Percentiles rank a stretch among this genome's conserved stretches.
These are phyloP conservation scores for Cystofilobasidium bisporidii DNA, from an alignment of 768 basidiomycete species.

Conservation along the genomic window DNA sequence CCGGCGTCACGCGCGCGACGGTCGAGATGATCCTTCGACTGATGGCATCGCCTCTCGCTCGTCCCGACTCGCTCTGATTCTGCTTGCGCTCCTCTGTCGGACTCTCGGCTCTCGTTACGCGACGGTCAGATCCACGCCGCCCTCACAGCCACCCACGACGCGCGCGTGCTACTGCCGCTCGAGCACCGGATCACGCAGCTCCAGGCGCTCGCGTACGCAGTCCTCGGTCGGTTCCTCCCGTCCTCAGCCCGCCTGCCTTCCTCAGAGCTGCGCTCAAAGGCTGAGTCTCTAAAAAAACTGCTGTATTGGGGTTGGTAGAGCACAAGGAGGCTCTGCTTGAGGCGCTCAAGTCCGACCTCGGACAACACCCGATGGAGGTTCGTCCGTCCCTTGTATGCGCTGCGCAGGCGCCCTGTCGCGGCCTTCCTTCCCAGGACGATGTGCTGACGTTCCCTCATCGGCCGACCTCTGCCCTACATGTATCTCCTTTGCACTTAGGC, in stretches of 20 bases:
- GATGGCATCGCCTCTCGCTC: too few relatives aligned
- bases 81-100: too few relatives aligned
- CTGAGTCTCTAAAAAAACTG: too few relatives aligned
- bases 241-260: not conserved
- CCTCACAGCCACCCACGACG: constrained; percentile 30
- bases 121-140: constrained; percentile 27
- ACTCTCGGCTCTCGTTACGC: not conserved
- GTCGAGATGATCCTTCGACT: too few relatives aligned
- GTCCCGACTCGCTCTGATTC: too few relatives aligned
- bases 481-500: not conserved
- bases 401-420: constrained; percentile 27
- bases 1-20: not conserved
- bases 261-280: too few relatives aligned
- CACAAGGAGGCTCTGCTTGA: constrained; percentile 34
- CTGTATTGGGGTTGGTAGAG: too few relatives aligned
- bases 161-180: constrained; percentile 26
- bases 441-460: too few relatives aligned
- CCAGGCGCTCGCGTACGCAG: constrained; percentile 38
- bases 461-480: too few relatives aligned
- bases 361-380: constrained; percentile 32
- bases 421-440: not conserved
- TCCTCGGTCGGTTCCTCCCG: constrained; percentile 25
- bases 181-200: constrained; percentile 37
- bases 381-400: constrained; percentile 30
- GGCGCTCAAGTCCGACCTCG: constrained; percentile 36